Percentiles rank a stretch among this genome's conserved stretches.
Evolutionary conservation across 495 filamentous ascomycete species (phyloP).

Genomic region (Pseudotulostoma volvatum): DNA sequence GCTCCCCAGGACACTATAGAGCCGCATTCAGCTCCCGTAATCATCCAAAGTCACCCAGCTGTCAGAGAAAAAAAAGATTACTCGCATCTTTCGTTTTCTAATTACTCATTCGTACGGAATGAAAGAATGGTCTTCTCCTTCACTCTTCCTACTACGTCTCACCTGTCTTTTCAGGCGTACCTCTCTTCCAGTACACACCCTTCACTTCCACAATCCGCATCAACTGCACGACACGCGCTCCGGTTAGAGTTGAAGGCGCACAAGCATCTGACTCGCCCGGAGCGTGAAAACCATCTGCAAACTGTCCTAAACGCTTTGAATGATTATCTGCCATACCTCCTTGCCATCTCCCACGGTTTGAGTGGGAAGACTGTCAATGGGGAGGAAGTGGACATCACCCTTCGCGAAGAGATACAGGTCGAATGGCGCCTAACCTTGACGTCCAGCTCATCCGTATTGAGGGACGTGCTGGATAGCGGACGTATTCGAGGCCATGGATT

Average conservation of each 20-base stretch:
- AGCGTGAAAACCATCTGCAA: constrained; percentile 49
- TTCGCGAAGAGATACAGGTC: constrained; percentile 39
- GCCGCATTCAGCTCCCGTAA: no score
- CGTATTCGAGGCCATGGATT: constrained; percentile 55
- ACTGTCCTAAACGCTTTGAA: constrained; percentile 49
- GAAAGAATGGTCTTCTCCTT: constrained; percentile 88
- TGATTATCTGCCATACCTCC: constrained; percentile 64
- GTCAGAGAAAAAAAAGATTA: no score
- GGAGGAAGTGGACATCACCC: constrained; percentile 49
- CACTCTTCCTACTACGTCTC: constrained; percentile 66
- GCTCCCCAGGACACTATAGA: no score
- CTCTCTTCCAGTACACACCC: constrained; percentile 61
- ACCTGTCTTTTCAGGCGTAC: constrained; percentile 57
- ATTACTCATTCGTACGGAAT: no score
- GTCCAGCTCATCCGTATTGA: constrained; percentile 27
- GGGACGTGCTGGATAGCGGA: neutral
- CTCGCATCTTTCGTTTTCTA: constrained; percentile 4
- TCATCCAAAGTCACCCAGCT: no score
- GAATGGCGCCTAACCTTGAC: constrained; percentile 78
- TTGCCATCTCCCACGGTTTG: constrained; percentile 56
- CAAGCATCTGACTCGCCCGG: constrained; percentile 51
- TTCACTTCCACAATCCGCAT: constrained; percentile 60
- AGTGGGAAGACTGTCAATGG: constrained; percentile 31
- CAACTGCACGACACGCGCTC: constrained; percentile 62
- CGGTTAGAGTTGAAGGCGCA: constrained; percentile 63